Base-by-base conservation (phyloP, 2,329 filamentous ascomycete species). In the Cytospora schulzeri region DNA sequence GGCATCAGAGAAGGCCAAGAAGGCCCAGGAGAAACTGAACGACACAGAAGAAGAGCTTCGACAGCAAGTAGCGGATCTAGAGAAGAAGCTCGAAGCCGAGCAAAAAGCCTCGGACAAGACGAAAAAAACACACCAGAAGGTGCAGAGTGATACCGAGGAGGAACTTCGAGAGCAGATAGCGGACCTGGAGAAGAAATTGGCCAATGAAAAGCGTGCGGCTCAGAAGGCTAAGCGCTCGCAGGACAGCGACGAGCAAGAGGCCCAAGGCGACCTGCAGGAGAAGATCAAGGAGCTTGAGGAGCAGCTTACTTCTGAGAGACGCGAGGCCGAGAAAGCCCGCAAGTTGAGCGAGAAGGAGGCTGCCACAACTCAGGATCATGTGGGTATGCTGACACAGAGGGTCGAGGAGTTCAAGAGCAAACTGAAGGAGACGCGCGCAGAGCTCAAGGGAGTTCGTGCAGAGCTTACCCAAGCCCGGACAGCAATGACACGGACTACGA, bases 371-470 rank as follows among this genome's bases (percentile, higher is more conserved):
- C 85, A 90, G 53, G 82, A 82, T 8, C 83, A 88, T 67, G 87
- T 84, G 60, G 82, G 88, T 5, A 81, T 86, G 15, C 80, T 93
- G 0, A 89, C 93, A 68, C 87, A 88, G 67, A 91, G 90, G 68
- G 77, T 95, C 19, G 87, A 87, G 60, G 85, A 86, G 24, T 83
- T 91, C 72, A 87, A 88, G 71, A 83, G 83, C 62, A 93, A 93
- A 74, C 77, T 94, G 24, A 86, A 86, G 60, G 81, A 85, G 12
- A 84, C 86, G 0, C 92, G 92, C 67, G 86, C 90, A 35, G 88
- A 92, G 72, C 83, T 95, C 29, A 92, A 91, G 73, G 85, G 89
- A 72, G 76, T 78, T 26, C 78, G 78, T n/a, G 73, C 76, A 2
- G 80, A 83, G 64, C 74, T 84, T 15, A 76, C 76, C 26, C 75